phyloP scores from a whole-genome alignment of 1,284 basidiomycete genomes.

The Quambalaria eucalypti region DNA sequence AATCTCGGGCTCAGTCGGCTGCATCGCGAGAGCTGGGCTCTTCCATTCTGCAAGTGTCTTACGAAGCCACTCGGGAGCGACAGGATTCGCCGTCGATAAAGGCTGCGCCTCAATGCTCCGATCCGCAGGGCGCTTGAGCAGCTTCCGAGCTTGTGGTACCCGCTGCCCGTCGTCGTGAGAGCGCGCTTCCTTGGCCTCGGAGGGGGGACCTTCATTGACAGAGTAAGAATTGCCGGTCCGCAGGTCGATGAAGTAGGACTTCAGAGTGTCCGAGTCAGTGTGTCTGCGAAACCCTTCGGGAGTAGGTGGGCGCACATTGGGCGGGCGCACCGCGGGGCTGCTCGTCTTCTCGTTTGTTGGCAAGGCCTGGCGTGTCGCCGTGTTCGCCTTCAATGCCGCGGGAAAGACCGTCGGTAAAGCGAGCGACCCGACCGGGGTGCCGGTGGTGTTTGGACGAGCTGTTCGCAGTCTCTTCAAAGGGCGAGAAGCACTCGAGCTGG shows the following conservation, averaged over 20 bases:
- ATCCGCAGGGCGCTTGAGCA: background rate
- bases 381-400: background rate
- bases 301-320: background rate
- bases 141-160: background rate
- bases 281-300: background rate
- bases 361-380: background rate
- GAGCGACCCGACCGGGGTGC: too few relatives aligned
- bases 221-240: background rate
- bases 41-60: background rate
- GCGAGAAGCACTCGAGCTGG: too few relatives aligned
- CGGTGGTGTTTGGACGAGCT: too few relatives aligned
- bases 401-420: background rate
- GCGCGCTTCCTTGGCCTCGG: background rate
- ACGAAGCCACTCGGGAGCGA: background rate
- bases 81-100: background rate
- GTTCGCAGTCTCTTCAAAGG: too few relatives aligned
- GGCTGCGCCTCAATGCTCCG: too few relatives aligned
- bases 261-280: background rate
- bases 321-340: background rate
- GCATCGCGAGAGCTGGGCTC: background rate
- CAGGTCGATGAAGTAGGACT: background rate
- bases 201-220: background rate
- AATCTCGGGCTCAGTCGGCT: background rate
- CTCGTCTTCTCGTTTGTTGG: background rate
- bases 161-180: background rate